Base-by-base conservation (phyloP, 108 stramenopile genomes). In the Seminavis robusta region DNA sequence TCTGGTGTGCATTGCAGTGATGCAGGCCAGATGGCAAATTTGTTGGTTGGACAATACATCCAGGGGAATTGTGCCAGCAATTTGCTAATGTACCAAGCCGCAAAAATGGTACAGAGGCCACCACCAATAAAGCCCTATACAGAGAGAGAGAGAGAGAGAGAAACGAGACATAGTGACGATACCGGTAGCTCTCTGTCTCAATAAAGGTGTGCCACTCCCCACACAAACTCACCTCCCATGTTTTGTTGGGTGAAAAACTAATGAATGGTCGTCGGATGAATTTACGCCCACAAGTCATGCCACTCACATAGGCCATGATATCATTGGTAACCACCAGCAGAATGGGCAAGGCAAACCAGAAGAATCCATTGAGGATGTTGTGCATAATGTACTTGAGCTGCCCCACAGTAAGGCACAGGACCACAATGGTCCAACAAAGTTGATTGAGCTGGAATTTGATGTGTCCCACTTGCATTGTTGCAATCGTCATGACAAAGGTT, bases 311-410 rank as follows among this genome's bases (percentile, higher is more conserved):
- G 4, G 99, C 98, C 76, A 94, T 95, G 63, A 84, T 58, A 65
- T 99, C 99, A 62, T 99, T 99, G 69, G 81, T 78, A 55, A 98
- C 80, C 21, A 99, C 98, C 45, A 94, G 55, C 31, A 94, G 64
- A 53, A 89, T 74, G 25, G 99, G 99, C 52, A 98, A 69, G 52
- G 88, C 79, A 62, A 97, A 98, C 99, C 99, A 99, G 53, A 98
- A 92, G 13, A 99, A 59, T 0, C 99, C 99, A 67, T 97, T 93
- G 83, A 94, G 96, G 36, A 98, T 80, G 56, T 97, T 98, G 83
- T 90, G 88, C 74, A 96, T 92, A 55, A 98, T 84, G 53, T 90
- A 92, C 73, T 95, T 95, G 50, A 95, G 63, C 60, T 92, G 90
- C 24, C 92, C 92, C 17, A 95, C 93, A 13, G 96, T 95, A 50